Evolutionary conservation across 2,329 filamentous ascomycete genomes (phyloP), one percentile per base, ranked within the genome.

Genomic region (Talaromyces sp.): DNA sequence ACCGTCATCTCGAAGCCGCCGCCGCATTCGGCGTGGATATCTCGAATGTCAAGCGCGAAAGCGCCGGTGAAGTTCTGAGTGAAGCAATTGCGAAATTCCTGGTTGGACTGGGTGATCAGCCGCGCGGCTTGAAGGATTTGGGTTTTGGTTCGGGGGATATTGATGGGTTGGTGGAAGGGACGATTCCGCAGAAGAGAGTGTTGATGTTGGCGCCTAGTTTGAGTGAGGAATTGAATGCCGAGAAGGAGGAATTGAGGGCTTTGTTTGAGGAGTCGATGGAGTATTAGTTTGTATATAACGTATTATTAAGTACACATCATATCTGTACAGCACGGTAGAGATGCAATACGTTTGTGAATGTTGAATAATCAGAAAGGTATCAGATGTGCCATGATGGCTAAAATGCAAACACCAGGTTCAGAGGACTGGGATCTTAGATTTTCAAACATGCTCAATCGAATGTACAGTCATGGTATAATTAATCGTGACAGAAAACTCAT

Each of bases 11-110:
- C 41, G 87, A 88, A 4, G 95, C 94, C 0, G 94, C 95, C 0
- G 93, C 97, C 76, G 88, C 86, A 0, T 98, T 99, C 70, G 95
- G 94, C 2, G 90, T 96, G 1, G 95, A 99, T 72, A 87, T 96
- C 60, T 89, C 87, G 50, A 90, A 93, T 60, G 92, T 96, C 19
- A 96, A 96, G 82, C 86, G 85, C 60, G 94, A 96, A 78, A 93
- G 89, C 67, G 95, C 95, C 0, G 96, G 95, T 7, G 92, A 94
- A 74, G 90, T 97, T 0, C 82, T 99, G 0, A 87, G 88, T 2
- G 93, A 97, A 67, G 94, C 94, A 0, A 77, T 99, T 27, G 83
- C 88, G 22, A 85, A 89, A 68, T 99, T 99, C 78, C 79, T 99
- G 48, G 86, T 89, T 13, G 87, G 89, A 31, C 79, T 99, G 14